phyloP scores from a whole-genome alignment of 805 yeast species.

The Wickerhamomyces queroliae region DNA sequence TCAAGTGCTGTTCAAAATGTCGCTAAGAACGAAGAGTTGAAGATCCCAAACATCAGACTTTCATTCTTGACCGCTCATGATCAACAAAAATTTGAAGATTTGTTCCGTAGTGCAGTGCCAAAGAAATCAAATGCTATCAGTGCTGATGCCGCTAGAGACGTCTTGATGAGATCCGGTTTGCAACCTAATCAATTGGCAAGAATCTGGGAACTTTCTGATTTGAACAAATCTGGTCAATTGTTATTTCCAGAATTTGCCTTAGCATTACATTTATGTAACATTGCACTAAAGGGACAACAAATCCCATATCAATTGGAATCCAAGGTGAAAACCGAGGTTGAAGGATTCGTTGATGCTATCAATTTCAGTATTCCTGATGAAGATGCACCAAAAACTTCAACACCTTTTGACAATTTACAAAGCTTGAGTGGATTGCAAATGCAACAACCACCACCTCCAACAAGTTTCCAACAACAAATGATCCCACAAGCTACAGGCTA shows the following conservation, averaged over 20 bases:
- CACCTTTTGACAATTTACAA: constrained; percentile 37
- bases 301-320: constrained; percentile 71
- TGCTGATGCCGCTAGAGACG: constrained; percentile 73
- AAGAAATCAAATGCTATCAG: constrained; percentile 42
- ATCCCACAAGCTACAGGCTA: constrained; percentile 23
- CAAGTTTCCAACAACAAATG: constrained; percentile 26
- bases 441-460: constrained; percentile 26
- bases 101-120: constrained; percentile 75
- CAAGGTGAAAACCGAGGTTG: constrained; percentile 74
- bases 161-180: constrained; percentile 74
- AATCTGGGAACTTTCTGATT: constrained; percentile 90
- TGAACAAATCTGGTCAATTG: constrained; percentile 77
- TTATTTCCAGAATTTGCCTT: constrained; percentile 93
- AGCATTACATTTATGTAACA: constrained; percentile 81
- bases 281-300: constrained; percentile 70
- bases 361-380: constrained; percentile 69
- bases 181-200: constrained; percentile 71
- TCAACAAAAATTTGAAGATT: constrained; percentile 79
- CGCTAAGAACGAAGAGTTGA: constrained; percentile 49
- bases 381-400: constrained; percentile 20
- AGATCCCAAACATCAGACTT: constrained; percentile 70
- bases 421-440: constrained; percentile 29
- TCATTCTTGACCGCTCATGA: constrained; percentile 82
- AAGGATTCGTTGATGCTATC: constrained; percentile 85
- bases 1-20: constrained; percentile 21